Base-by-base conservation (phyloP, 805 yeast species). In the Pichia kluyveri region DNA sequence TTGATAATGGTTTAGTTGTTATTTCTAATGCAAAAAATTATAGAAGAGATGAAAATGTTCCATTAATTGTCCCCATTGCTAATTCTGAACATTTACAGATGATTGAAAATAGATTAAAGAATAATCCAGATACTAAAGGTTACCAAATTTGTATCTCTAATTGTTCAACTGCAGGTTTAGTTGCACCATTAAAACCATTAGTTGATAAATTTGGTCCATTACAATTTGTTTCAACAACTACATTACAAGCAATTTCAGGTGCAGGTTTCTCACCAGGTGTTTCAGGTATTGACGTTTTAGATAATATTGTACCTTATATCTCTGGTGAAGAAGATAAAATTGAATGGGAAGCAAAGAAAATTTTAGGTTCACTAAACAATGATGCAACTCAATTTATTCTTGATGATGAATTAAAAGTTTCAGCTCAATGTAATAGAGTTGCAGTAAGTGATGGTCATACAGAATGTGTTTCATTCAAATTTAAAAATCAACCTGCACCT, bases 221-320 rank as follows among this genome's bases (percentile, higher is more conserved):
- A 51, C 90, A 86, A 50, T 75, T 82, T 26, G 76, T 91, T 56
- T 83, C 96, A 14, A 79, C 96, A 43, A 87, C 97, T 47, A 93
- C 99, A 15, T 69, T 93, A 67, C 99, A 93, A 68, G 99, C 99
- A 38, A 87, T 93, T 55, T 90, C 98, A 5, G 99, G 99, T 58
- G 99, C 96, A 23, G 99, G 99, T 3, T 93, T 86, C 66, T 86
- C 96, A 10, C 99, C 99, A 44, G 99, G 99, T 66, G 96, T 90
- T 48, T 81, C 96, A 23, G 93, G 95, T 55, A 90, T 93, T 68
- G 98, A 93, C 63, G 81, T 91, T 47, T 75, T 93, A 59, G 99
- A 93, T 69, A 93, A 93, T 70, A 77, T 93, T 56, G 88, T 93
- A 48, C 99, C 99, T 40, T 93, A 72, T 75, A 93, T 93, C 62